Conservation (phyloP, 257 asterid species). For the Sherardia arvensis region DNA sequence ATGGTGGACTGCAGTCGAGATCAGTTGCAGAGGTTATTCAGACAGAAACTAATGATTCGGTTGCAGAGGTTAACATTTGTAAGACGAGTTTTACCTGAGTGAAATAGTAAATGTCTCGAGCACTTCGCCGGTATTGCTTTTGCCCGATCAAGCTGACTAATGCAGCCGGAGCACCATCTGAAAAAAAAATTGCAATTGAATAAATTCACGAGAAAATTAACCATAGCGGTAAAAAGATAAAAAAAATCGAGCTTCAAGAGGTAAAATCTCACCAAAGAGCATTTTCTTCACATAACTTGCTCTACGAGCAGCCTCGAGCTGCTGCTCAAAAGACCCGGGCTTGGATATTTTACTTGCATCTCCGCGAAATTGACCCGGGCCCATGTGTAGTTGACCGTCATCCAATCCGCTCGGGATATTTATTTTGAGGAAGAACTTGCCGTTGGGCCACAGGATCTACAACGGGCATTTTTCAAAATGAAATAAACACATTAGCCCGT, state of each 20-base stretch:
- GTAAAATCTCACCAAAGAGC: slow-evolving; percentile 61
- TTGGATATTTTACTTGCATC: slow-evolving; percentile 39
- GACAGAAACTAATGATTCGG: not conserved
- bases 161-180: slow-evolving; percentile 93
- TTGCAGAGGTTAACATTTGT: slow-evolving; percentile 1
- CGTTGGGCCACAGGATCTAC: slow-evolving; percentile 95
- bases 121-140: slow-evolving; percentile 77
- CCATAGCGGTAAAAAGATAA: too few species aligned
- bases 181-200: slow-evolving; percentile 4
- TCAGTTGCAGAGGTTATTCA: not conserved
- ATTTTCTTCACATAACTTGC: slow-evolving; percentile 85
- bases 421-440: slow-evolving; percentile 61
- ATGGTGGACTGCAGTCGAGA: slow-evolving; percentile 47
- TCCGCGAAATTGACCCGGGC: slow-evolving; percentile 27
- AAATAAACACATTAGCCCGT: slow-evolving; percentile 6
- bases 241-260: not conserved
- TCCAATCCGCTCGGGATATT: slow-evolving; percentile 30
- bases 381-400: slow-evolving; percentile 28
- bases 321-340: slow-evolving; percentile 80
- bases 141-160: slow-evolving; percentile 96
- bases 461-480: slow-evolving; percentile 3
- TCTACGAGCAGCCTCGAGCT: slow-evolving; percentile 95
- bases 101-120: slow-evolving; percentile 82
- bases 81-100: slow-evolving; percentile 58
- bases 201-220: not conserved